Conservation (phyloP, 495 filamentous ascomycete genomes). For the Xylaria venustula region DNA sequence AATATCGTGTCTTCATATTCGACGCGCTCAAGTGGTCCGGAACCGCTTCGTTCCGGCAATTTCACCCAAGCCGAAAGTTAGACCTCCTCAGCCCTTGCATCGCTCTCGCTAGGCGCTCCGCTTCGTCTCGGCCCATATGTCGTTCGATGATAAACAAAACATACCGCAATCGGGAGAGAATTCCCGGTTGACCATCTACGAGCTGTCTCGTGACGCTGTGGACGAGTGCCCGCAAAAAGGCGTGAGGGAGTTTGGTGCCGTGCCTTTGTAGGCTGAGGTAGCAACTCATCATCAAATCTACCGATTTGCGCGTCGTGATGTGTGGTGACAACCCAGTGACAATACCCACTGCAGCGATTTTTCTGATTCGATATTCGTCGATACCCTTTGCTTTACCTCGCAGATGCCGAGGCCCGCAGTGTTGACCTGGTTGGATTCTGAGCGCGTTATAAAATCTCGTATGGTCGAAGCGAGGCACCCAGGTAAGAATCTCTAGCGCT, state of each 20-base stretch:
- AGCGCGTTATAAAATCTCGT: conserved; percentile 11
- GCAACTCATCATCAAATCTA: conserved; percentile 39
- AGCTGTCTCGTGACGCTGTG: conserved; percentile 40
- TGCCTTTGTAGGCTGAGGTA: conserved; percentile 30
- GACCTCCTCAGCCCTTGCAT: conserved; percentile 27
- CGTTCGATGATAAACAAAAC: conserved; percentile 32
- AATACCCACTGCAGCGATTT: background rate
- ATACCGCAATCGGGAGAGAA: conserved; percentile 37
- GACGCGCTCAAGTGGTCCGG: background rate
- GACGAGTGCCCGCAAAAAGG: conserved; percentile 34
- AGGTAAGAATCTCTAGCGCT: conserved; percentile 15
- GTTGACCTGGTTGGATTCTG: background rate
- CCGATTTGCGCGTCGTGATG: conserved; percentile 32
- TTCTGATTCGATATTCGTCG: background rate
- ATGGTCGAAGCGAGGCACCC: conserved; percentile 5
- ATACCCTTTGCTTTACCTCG: background rate
- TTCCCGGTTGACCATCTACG: conserved; percentile 30
- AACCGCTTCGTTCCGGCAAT: background rate
- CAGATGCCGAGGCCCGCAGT: background rate
- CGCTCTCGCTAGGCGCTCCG: conserved; percentile 18
- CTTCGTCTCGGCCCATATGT: conserved; percentile 28
- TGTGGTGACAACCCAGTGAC: conserved; percentile 29
- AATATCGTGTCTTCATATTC: background rate
- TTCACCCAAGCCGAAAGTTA: conserved; percentile 7
- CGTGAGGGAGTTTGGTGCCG: conserved; percentile 19